Percentiles rank a stretch among this genome's conserved stretches.
Conservation (phyloP, 78 protist species). For the Trichosphaerium sp. region DNA sequence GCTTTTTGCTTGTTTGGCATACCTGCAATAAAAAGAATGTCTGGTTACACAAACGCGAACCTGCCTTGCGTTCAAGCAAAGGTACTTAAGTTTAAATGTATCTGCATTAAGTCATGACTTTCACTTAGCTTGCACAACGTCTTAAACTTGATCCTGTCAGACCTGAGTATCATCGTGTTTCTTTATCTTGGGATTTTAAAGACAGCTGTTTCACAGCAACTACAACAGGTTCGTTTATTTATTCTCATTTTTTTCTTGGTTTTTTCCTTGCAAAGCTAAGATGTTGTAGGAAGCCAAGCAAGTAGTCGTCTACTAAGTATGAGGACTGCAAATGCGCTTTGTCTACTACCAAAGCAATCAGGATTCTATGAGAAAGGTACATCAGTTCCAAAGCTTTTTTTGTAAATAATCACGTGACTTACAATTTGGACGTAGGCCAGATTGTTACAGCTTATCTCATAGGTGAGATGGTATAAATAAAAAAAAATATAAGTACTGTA, state of each 20-base stretch:
- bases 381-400: no score
- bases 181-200: conserved; percentile 18
- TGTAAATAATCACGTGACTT: no score
- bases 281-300: no score
- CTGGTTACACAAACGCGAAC: conserved; percentile 9
- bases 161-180: conserved; percentile 64
- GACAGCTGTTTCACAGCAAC: conserved; percentile 10
- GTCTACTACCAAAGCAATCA: conserved; percentile 20
- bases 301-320: conserved; percentile 40
- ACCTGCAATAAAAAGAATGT: conserved; percentile 32
- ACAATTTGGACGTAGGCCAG: no score
- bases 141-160: conserved; percentile 53
- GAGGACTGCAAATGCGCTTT: conserved; percentile 23
- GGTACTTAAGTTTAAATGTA: neutral
- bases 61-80: conserved; percentile 26
- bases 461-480: no score
- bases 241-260: no score
- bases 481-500: no score
- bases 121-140: neutral
- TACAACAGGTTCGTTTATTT: conserved; percentile 48
- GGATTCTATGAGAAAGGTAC: conserved; percentile 30
- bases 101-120: neutral
- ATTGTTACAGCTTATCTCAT: no score
- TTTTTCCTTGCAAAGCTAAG: no score
- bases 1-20: conserved; percentile 41